These are phyloP conservation scores for Aspergillus versicolor DNA, from an alignment of 2,329 filamentous ascomycete species.

Conservation along the genomic window DNA sequence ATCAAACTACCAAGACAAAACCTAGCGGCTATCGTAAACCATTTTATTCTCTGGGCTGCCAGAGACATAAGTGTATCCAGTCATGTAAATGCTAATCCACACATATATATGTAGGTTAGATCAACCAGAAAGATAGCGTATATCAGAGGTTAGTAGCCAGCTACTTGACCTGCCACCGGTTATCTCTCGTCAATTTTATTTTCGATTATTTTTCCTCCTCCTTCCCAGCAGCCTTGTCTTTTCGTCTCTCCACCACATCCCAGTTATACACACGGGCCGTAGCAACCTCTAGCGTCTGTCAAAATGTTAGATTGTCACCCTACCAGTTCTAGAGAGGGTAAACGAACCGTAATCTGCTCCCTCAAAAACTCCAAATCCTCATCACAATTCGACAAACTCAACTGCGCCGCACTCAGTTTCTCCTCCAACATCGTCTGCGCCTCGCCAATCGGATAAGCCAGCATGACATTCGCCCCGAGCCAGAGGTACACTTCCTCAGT, in stretches of 20 bases:
- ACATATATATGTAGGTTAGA: constrained; percentile 3
- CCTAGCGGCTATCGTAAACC: not conserved
- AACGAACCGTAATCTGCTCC: constrained; percentile 87
- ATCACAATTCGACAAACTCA: constrained; percentile 81
- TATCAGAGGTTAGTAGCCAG: constrained; percentile 8
- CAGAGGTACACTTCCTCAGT: constrained; percentile 87
- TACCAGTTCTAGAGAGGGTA: not conserved
- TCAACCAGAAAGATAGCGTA: not conserved
- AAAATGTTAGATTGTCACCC: not conserved
- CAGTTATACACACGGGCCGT: constrained; percentile 98
- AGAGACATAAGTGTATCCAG: not conserved
- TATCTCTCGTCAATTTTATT: constrained; percentile 33
- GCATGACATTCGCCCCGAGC: constrained; percentile 98
- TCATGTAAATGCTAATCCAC: not conserved
- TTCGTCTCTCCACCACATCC: constrained; percentile 94
- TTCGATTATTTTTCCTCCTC: constrained; percentile 25
- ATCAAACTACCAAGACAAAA: not conserved
- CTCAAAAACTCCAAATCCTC: constrained; percentile 94
- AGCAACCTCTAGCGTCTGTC: constrained; percentile 92
- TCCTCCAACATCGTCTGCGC: constrained; percentile 74
- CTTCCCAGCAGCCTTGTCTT: constrained; percentile 68
- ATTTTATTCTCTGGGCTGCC: constrained; percentile 1
- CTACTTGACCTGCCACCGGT: not conserved
- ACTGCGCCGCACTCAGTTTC: constrained; percentile 76
- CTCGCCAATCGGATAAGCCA: constrained; percentile 88